Conservation (phyloP, 495 filamentous ascomycete genomes). For the Podospora conica region DNA sequence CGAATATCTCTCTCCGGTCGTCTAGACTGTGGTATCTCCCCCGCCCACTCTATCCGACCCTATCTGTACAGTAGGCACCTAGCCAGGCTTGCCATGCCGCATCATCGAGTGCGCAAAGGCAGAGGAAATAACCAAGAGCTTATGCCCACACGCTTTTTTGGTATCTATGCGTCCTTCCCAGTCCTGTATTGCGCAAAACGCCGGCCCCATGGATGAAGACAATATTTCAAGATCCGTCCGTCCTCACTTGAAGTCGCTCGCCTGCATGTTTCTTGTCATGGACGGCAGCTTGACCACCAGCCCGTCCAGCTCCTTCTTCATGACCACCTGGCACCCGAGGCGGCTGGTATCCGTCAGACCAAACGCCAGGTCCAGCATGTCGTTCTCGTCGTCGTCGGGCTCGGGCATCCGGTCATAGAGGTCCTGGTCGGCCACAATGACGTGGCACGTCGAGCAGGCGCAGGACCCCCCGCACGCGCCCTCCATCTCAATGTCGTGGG, state of each 20-base stretch:
- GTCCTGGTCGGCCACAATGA: conserved; percentile 77
- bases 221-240: background rate
- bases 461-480: conserved; percentile 94
- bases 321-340: conserved; percentile 89
- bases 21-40: background rate
- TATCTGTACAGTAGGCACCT: conserved; percentile 1
- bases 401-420: conserved; percentile 90
- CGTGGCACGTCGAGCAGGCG: conserved; percentile 95
- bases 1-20: conserved; percentile 6
- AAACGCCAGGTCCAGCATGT: conserved; percentile 97
- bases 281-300: conserved; percentile 74
- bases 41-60: background rate
- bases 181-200: conserved; percentile 14
- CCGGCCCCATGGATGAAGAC: conserved; percentile 5
- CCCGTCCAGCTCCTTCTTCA: conserved; percentile 85
- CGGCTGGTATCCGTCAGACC: conserved; percentile 92
- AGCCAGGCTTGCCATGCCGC: background rate
- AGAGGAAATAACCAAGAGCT: background rate
- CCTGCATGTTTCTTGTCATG: conserved; percentile 95
- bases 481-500: conserved; percentile 96
- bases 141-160: conserved; percentile 16
- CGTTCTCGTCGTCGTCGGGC: conserved; percentile 95
- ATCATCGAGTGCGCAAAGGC: background rate
- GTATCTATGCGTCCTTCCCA: conserved; percentile 19
- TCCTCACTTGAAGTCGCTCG: conserved; percentile 69